Evolutionary conservation across 106 monocot species (phyloP).

Genomic region (Dactylorhiza incarnata): DNA sequence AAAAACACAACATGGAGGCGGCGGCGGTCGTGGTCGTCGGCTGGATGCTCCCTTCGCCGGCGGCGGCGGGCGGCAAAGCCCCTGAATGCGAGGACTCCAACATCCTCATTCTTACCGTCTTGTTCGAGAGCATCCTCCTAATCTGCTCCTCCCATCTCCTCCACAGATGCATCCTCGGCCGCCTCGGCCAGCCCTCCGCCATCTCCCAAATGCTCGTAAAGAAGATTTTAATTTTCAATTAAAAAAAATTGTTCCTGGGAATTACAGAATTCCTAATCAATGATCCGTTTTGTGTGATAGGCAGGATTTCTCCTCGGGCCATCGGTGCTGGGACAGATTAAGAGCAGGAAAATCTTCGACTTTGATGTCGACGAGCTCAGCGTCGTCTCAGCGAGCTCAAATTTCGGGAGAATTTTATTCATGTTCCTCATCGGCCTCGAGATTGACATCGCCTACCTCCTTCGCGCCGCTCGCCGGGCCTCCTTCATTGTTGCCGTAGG

Average conservation of each 20-base stretch:
- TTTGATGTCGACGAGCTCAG: constrained; percentile 13
- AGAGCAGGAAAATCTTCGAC: constrained; percentile 3
- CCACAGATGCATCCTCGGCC: constrained; percentile 18
- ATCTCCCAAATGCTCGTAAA: constrained; percentile 29
- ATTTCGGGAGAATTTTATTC: constrained; percentile 15
- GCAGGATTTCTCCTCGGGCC: constrained; percentile 37
- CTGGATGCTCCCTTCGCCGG: too few relatives aligned
- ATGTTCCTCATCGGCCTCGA: constrained; percentile 36
- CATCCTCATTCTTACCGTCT: neutral
- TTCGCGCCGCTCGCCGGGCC: constrained; percentile 13
- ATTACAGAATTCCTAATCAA: neutral
- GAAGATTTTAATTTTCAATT: neutral
- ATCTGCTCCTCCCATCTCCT: constrained; percentile 8
- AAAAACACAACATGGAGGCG: too few relatives aligned
- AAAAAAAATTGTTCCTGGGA: neutral
- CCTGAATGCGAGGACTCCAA: too few relatives aligned
- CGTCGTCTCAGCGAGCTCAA: neutral
- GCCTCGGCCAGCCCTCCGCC: constrained; percentile 19
- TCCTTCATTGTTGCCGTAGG: neutral
- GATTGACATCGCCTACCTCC: constrained; percentile 21
- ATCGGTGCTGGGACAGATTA: constrained; percentile 14
- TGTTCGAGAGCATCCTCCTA: constrained; percentile 8
- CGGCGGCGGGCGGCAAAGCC: too few relatives aligned
- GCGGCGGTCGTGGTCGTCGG: too few relatives aligned
- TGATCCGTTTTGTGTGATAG: constrained; percentile 5